phyloP scores from a whole-genome alignment of 495 filamentous ascomycete species.

The Hyaloscypha variabilis region DNA sequence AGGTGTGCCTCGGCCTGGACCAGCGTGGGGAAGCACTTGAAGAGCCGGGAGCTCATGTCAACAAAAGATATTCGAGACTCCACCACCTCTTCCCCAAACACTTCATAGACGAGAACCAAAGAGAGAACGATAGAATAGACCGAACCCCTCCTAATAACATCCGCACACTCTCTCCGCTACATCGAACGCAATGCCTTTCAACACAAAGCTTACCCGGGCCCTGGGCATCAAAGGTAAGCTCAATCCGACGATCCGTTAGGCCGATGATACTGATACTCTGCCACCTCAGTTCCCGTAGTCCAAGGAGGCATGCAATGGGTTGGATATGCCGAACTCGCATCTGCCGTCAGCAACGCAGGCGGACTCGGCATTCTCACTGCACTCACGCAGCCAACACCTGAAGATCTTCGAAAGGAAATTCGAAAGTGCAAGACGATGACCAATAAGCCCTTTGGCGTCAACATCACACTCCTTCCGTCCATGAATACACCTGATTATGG shows the following conservation, averaged over 20 bases:
- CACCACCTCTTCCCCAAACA: not conserved
- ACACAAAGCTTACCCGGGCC: slow-evolving; percentile 84
- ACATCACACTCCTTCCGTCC: slow-evolving; percentile 92
- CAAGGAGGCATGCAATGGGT: slow-evolving; percentile 92
- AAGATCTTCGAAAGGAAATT: slow-evolving; percentile 94
- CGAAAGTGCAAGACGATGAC: slow-evolving; percentile 84
- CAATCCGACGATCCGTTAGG: slow-evolving; percentile 2
- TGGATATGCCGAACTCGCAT: slow-evolving; percentile 88
- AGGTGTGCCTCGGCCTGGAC: not conserved
- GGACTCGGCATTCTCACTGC: slow-evolving; percentile 93
- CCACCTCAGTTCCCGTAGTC: slow-evolving; percentile 81
- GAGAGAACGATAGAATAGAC: slow-evolving; percentile 17
- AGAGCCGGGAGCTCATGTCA: not conserved
- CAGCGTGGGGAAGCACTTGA: not conserved
- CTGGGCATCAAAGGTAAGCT: slow-evolving; percentile 79
- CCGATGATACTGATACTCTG: slow-evolving; percentile 25
- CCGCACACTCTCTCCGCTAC: not conserved
- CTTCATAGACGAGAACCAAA: not conserved
- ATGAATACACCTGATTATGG: slow-evolving; percentile 88
- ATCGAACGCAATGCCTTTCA: slow-evolving; percentile 75
- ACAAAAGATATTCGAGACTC: not conserved
- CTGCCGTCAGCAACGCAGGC: slow-evolving; percentile 93
- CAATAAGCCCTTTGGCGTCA: slow-evolving; percentile 88
- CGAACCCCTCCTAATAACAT: not conserved
- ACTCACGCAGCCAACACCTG: slow-evolving; percentile 90